Conservation (phyloP, 331 rosid species). For the Dryas integrifolia region DNA sequence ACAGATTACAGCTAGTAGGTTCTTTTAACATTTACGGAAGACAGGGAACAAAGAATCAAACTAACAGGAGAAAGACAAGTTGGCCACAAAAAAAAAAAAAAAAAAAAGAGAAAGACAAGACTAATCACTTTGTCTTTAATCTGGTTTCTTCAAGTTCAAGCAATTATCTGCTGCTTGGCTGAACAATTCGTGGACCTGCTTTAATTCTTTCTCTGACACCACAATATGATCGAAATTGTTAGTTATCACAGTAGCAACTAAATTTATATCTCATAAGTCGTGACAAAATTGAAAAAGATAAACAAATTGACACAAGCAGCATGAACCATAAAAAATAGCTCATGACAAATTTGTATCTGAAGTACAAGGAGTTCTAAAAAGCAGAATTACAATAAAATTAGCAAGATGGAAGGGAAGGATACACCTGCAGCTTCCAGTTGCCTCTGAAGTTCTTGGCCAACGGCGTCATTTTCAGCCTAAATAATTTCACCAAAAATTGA, state of each 20-base stretch:
- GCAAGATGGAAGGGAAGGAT: constrained; percentile 15
- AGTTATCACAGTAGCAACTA: not conserved
- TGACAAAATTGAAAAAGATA: not conserved
- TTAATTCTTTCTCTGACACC: constrained; percentile 66
- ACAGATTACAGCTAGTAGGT: not conserved
- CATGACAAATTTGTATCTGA: not conserved
- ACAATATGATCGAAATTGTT: constrained; percentile 13
- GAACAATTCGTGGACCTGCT: constrained; percentile 67
- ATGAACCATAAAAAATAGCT: not conserved
- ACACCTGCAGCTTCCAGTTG: constrained; percentile 95
- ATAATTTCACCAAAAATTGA: not conserved
- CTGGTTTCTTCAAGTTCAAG: constrained; percentile 81
- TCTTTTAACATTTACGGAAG: not conserved
- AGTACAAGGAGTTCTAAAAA: not conserved
- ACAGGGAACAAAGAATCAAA: not conserved
- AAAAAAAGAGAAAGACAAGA: not conserved
- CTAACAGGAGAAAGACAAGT: not conserved
- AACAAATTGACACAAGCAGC: not conserved
- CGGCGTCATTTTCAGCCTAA: constrained; percentile 79
- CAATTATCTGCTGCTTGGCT: constrained; percentile 77
- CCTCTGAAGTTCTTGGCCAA: constrained; percentile 85
- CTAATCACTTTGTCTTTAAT: constrained; percentile 16
- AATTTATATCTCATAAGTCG: not conserved
- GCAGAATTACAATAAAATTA: not conserved
- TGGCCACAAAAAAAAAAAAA: too few relatives aligned